Evolutionary conservation across 2,329 filamentous ascomycete genomes (phyloP), one percentile per base, ranked within the genome.

Genomic region (Aspergillus novofumigatus): DNA sequence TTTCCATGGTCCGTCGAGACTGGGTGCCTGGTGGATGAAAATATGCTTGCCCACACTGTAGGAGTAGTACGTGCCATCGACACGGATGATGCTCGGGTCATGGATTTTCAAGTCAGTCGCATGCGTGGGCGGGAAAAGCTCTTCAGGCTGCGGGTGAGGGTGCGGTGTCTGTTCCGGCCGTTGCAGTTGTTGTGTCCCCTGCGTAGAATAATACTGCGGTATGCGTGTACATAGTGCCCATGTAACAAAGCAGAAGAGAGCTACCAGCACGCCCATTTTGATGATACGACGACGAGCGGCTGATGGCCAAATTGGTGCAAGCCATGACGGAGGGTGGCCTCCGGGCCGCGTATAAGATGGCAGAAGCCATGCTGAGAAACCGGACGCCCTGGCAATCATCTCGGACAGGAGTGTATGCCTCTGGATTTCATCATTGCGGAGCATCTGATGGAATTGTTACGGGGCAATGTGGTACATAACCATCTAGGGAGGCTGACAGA

Each of bases 1-100:
- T n/a, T 58, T 62, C 71, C 71, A 73, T 10, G 71, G 70, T 1
- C 71, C 71, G 21, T 63, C 62, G 56, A 73, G 63, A 35, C 52
- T 60, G 1, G 68, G 57, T 1, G 71, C 66, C 4, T 66, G 60
- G 51, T 69, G 64, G 42, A 73, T 72, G 44, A 60, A 51, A 42
- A 73, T 71, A 44, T 69, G 66, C 14, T 67, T 56, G 9, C 69
- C 70, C 7, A 72, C 69, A 62, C 69, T 64, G 55, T 73, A 73
- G 8, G 68, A 60, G 53, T 72, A 72, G 51, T 67, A 72, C 17
- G 53, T 67, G 47, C 63, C 60, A 2, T 56, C 65, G 10, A 65
- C 64, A 1, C 58, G 62, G 50, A 73, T 54, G 28, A 73, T 68
- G 38, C 63, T 72, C 17, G 71, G 71, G 52, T 73, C 71, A 57